Base-by-base conservation (phyloP, 371 early-diverging fungal species). In the Massospora cicadina region DNA sequence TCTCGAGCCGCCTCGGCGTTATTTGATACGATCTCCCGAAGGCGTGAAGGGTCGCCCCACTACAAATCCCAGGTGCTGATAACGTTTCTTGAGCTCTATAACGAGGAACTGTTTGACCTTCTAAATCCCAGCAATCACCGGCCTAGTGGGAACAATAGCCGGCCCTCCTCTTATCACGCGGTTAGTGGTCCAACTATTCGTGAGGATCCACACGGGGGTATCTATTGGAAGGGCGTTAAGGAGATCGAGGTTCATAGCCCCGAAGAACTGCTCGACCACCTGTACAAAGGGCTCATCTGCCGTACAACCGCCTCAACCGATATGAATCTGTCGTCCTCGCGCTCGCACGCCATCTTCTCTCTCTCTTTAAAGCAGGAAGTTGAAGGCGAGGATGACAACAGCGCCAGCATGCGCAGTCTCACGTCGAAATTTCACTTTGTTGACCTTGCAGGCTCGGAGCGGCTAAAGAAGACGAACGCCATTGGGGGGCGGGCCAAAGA, bases 361-460 rank as follows among this genome's bases (percentile, higher is more conserved):
- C 82, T 96, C 25, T 84, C 66, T 26, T 65, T 60, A 68, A 71
- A 53, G 68, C 70, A 24, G 76, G 73, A 5, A 78, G 74, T 2
- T 74, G 77, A 2, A 78, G 81, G 54, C 77, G 79, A 74, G 65
- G 83, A 27, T 62, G 62, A 62, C 27, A 62, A 62, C 26, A 43
- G 53, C 10, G 43, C 26, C 26, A 54, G 17, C 17, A 13, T 64
- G 2, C 88, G 26, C 78, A 79, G 7, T 26, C 24, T 64, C 31
- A 25, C 26, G 1, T 88, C 91, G 33, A 98, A 98, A 74, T 92
- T 96, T 69, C 91, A 96, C 71, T 99, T 99, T 82, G 99, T 99
- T 54, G 99, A 99, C 81, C 76, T 99, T 69, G 99, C 99, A 31
- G 99, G 99, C 26, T 91, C 92, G 53, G 99, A 99, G 75, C 83